Conservation (phyloP, 164 flowering plant species). For the Vitis cinerea region DNA sequence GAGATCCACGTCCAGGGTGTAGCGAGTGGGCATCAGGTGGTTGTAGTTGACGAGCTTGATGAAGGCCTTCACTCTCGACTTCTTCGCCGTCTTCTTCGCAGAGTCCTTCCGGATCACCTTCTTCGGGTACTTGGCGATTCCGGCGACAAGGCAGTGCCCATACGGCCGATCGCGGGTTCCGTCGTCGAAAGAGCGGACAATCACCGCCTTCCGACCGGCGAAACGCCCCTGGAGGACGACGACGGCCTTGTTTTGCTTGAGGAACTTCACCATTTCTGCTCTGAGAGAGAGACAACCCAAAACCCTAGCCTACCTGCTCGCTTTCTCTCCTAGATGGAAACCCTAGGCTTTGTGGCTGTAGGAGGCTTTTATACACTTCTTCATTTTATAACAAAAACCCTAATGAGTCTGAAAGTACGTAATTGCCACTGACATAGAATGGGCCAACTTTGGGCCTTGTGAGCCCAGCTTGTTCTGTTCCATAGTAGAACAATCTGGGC, state of each 20-base stretch:
- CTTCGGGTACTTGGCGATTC: slow-evolving; percentile 48
- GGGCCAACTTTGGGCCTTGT: too few relatives aligned
- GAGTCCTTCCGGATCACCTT: slow-evolving; percentile 56
- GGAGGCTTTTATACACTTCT: too few relatives aligned
- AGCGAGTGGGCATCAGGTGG: slow-evolving; percentile 57
- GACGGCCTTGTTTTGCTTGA: slow-evolving; percentile 54
- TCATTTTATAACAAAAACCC: too few relatives aligned
- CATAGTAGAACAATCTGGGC: too few relatives aligned
- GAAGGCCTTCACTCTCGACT: slow-evolving; percentile 51
- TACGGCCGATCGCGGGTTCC: slow-evolving; percentile 55
- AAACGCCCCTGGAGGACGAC: slow-evolving; percentile 49
- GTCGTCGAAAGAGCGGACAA: slow-evolving; percentile 47
- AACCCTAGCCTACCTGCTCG: slow-evolving; percentile 1
- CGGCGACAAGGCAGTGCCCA: slow-evolving; percentile 57
- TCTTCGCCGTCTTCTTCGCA: slow-evolving; percentile 54
- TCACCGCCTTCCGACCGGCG: slow-evolving; percentile 58
- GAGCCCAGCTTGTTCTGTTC: too few relatives aligned
- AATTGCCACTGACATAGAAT: too few relatives aligned
- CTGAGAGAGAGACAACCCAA: slow-evolving; percentile 2
- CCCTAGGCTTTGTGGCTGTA: too few relatives aligned
- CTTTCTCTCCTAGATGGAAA: too few relatives aligned
- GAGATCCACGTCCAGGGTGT: slow-evolving; percentile 57
- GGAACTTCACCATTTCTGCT: slow-evolving; percentile 48
- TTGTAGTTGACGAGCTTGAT: slow-evolving; percentile 46
- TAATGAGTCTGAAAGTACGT: too few relatives aligned